phyloP scores from a whole-genome alignment of 192 early-diverging fungal species.

The Entomortierella parvispora region DNA sequence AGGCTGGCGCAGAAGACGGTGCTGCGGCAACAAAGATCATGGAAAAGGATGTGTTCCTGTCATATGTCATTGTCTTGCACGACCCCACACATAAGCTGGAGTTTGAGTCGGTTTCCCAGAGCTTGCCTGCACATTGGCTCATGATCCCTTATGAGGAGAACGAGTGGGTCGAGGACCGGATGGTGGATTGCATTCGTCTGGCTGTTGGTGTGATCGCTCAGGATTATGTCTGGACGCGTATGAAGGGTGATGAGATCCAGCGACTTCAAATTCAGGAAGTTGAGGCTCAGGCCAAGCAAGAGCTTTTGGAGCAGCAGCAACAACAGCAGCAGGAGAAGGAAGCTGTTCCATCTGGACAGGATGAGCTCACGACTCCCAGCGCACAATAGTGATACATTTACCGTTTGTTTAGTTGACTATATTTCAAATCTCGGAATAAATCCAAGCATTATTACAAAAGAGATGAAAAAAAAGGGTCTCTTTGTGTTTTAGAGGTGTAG shows the following conservation, averaged over 20 bases:
- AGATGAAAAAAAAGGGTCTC: too few species aligned
- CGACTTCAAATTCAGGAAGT: conserved; percentile 36
- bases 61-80: conserved; percentile 56
- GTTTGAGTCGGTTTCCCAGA: conserved; percentile 64
- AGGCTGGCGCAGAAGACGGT: conserved; percentile 3
- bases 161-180: conserved; percentile 72
- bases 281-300: conserved; percentile 25
- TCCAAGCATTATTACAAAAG: too few species aligned
- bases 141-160: conserved; percentile 71
- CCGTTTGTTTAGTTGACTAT: too few species aligned
- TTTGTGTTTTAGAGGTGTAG: not conserved
- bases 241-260: conserved; percentile 59
- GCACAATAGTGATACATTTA: not conserved
- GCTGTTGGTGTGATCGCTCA: conserved; percentile 65
- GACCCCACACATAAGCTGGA: conserved; percentile 65
- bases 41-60: conserved; percentile 50
- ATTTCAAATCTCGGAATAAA: too few species aligned
- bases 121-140: conserved; percentile 62
- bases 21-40: not conserved
- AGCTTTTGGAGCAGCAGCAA: conserved; percentile 23
- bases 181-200: conserved; percentile 59
- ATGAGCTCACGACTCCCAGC: not conserved
- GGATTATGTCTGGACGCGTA: conserved; percentile 72
- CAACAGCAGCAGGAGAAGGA: conserved; percentile 20
- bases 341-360: conserved; percentile 8